Evolutionary conservation across 129 eudicot species (phyloP).

Genomic region (Tagetes erecta): DNA sequence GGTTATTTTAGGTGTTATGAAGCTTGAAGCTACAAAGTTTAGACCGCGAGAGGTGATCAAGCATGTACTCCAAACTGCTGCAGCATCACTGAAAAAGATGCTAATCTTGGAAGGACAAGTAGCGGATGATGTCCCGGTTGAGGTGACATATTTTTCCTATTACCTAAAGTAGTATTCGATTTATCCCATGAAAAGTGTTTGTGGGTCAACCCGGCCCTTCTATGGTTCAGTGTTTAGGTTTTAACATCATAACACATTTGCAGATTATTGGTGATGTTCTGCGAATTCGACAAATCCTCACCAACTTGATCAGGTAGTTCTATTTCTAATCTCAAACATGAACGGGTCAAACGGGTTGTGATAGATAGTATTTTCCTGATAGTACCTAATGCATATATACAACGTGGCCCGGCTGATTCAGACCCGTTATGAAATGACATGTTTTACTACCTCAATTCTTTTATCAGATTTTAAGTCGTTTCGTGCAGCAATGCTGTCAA

Average conservation of each 20-base stretch:
- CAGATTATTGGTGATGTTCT: conserved; percentile 95
- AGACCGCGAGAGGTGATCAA: conserved; percentile 96
- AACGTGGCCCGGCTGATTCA: background rate
- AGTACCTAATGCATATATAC: background rate
- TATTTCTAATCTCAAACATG: background rate
- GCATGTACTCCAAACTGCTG: conserved; percentile 95
- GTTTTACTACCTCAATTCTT: background rate
- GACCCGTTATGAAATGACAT: background rate
- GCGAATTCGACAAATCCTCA: conserved; percentile 92
- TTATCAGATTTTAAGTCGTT: conserved; percentile 2
- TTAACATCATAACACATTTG: conserved; percentile 18
- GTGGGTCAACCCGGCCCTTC: background rate
- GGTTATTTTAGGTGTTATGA: conserved; percentile 77
- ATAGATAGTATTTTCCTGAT: background rate
- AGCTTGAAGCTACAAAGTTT: conserved; percentile 89
- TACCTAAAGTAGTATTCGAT: background rate
- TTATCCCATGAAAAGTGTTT: background rate
- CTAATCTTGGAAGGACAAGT: conserved; percentile 81
- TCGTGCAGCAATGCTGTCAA: conserved; percentile 84
- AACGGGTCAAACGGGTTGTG: background rate
- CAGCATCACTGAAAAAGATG: conserved; percentile 79
- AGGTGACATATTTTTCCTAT: conserved; percentile 44
- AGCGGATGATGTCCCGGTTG: conserved; percentile 73
- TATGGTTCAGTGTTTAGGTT: background rate
- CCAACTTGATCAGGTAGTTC: conserved; percentile 85